phyloP scores from a whole-genome alignment of 2,329 filamentous ascomycete genomes.

The Ceratocystis diversiconidia region DNA sequence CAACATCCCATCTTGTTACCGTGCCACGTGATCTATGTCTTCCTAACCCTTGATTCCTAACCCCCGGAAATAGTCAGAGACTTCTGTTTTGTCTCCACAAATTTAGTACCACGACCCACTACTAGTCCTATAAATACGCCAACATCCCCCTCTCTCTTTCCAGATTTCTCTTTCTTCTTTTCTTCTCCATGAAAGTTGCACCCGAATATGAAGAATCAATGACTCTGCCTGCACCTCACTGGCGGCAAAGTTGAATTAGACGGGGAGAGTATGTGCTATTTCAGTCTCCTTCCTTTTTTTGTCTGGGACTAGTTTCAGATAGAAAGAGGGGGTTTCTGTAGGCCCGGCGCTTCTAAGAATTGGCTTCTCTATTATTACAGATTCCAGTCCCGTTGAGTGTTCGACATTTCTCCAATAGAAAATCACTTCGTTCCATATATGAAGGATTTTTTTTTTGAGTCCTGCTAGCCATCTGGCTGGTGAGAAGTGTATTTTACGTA shows the following conservation, averaged over 20 bases:
- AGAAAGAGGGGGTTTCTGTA: conserved; percentile 8
- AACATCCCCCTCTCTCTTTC: conserved; percentile 6
- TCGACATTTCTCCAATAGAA: conserved; percentile 32
- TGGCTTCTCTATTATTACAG: conserved; percentile 34
- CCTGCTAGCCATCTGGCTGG: not conserved
- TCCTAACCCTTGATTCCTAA: not conserved
- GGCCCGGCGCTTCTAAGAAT: conserved; percentile 48
- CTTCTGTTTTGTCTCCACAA: conserved; percentile 1
- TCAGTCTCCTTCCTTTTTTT: conserved; percentile 17
- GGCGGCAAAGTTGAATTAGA: conserved; percentile 42
- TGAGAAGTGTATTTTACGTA: too few species aligned
- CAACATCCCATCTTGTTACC: not conserved
- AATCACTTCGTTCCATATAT: not conserved
- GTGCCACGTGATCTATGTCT: not conserved
- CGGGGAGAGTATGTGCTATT: conserved; percentile 39
- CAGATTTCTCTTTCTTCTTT: conserved; percentile 25
- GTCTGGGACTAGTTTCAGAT: conserved; percentile 18
- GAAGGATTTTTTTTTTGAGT: not conserved
- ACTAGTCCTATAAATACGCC: conserved; percentile 14
- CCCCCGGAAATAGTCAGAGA: not conserved
- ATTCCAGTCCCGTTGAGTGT: conserved; percentile 49
- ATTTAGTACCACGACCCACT: not conserved
- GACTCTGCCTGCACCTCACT: conserved; percentile 31
- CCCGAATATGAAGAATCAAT: conserved; percentile 40
- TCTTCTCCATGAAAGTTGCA: conserved; percentile 39